Evolutionary conservation across 495 filamentous ascomycete genomes (phyloP).

Genomic region (Penicillium angulare): DNA sequence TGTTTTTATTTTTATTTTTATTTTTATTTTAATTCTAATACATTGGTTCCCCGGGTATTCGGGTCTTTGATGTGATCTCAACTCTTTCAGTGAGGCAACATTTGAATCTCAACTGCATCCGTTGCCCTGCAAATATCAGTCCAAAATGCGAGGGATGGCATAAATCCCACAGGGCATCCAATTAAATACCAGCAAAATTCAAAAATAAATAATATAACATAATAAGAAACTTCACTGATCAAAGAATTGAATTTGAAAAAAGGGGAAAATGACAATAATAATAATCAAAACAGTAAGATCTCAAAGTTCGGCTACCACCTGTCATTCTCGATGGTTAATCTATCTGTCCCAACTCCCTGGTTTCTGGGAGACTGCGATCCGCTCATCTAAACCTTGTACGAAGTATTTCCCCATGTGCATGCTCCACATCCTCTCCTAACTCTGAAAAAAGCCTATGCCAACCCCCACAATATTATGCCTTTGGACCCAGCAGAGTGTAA

Average conservation of each 20-base stretch:
- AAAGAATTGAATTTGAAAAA: no score
- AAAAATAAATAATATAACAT: not conserved
- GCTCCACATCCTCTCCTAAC: not conserved
- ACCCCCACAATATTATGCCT: no score
- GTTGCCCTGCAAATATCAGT: constrained; percentile 7
- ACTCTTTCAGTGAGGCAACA: not conserved
- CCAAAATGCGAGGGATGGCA: constrained; percentile 13
- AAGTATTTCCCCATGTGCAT: not conserved
- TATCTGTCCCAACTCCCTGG: constrained; percentile 14
- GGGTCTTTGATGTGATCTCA: not conserved
- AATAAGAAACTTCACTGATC: no score
- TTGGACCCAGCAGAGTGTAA: no score
- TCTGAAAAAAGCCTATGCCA: not conserved
- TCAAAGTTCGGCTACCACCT: not conserved
- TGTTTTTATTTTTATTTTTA: not conserved
- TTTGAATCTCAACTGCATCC: constrained; percentile 14
- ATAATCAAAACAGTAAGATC: not conserved
- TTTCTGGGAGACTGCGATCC: constrained; percentile 8
- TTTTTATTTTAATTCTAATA: not conserved
- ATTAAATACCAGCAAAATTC: constrained; percentile 4
- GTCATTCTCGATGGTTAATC: not conserved
- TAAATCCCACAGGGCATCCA: constrained; percentile 7
- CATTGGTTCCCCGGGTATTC: not conserved
- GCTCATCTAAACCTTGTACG: not conserved
- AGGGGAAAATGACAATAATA: not conserved